A percentile compares a stretch with the other conserved stretches of the same genome.
Evolutionary conservation across 2,329 filamentous ascomycete genomes (phyloP).

Genomic region (Alternaria gaisen): DNA sequence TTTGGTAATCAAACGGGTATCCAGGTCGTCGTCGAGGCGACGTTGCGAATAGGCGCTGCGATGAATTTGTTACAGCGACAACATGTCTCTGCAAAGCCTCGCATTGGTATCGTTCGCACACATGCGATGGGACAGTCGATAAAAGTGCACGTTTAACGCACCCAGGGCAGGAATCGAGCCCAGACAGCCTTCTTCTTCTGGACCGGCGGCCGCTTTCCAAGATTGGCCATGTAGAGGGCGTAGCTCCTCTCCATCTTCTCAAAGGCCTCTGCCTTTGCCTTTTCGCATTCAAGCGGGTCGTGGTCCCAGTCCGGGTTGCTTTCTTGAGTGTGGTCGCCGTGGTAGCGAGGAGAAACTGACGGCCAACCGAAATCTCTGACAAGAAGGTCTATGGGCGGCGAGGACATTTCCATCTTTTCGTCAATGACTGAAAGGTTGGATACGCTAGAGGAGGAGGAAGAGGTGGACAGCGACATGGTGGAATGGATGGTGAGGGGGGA

Average conservation of each 20-base stretch:
- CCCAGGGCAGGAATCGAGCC: slow-evolving; percentile 32
- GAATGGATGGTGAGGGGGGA: neutral
- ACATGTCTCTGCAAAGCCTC: neutral
- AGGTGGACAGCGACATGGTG: slow-evolving; percentile 19
- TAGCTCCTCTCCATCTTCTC: slow-evolving; percentile 36
- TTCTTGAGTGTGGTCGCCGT: slow-evolving; percentile 37
- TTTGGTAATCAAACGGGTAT: slow-evolving; percentile 11
- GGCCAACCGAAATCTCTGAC: slow-evolving; percentile 39
- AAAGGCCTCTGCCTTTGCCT: slow-evolving; percentile 32
- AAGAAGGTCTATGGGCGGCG: slow-evolving; percentile 12
- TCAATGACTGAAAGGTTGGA: slow-evolving; percentile 23
- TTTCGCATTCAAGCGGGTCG: slow-evolving; percentile 32
- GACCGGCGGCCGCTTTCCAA: slow-evolving; percentile 16
- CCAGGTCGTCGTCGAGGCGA: slow-evolving; percentile 4
- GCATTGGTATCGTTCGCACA: neutral
- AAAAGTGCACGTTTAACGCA: slow-evolving; percentile 6
- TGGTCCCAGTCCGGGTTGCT: slow-evolving; percentile 39
- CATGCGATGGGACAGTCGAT: neutral
- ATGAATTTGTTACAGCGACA: neutral
- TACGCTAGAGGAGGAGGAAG: slow-evolving; percentile 13
- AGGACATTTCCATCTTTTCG: slow-evolving; percentile 21
- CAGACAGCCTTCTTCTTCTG: slow-evolving; percentile 34
- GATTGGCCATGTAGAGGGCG: slow-evolving; percentile 35
- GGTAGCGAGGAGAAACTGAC: slow-evolving; percentile 32
- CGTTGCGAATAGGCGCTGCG: neutral